Evolutionary conservation across 1,139 yeast species (phyloP).

Genomic region (Wickerhamomyces sp.): DNA sequence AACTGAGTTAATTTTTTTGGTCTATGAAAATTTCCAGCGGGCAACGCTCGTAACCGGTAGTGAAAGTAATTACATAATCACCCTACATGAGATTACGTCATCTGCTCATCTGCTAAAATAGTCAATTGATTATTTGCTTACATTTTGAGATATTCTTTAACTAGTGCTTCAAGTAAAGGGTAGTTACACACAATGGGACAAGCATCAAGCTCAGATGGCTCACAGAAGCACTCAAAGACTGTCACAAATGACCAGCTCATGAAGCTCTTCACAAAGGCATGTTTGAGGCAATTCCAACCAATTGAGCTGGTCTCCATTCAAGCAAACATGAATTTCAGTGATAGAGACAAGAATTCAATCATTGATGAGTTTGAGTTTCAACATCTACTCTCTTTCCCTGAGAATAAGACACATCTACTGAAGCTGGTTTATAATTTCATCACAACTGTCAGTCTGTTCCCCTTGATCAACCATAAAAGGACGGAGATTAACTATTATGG

Average conservation of each 20-base stretch:
- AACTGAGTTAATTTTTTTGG: background rate
- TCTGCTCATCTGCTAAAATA: no score
- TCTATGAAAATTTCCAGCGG: no score
- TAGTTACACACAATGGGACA: conserved; percentile 29
- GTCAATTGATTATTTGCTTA: no score
- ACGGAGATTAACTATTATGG: conserved; percentile 36
- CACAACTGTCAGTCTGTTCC: conserved; percentile 37
- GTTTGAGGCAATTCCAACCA: conserved; percentile 32
- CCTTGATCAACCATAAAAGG: conserved; percentile 32
- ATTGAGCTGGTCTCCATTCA: conserved; percentile 35
- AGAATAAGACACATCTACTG: conserved; percentile 24
- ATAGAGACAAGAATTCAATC: conserved; percentile 24
- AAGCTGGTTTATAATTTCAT: conserved; percentile 31
- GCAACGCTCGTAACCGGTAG: no score
- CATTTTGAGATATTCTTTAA: no score
- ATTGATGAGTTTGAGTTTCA: conserved; percentile 26
- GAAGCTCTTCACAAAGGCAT: conserved; percentile 29
- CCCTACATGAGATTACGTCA: no score
- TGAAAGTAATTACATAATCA: no score
- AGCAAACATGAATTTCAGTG: conserved; percentile 26
- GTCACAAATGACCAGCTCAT: conserved; percentile 29
- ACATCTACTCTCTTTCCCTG: conserved; percentile 29
- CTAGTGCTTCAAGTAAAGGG: no score
- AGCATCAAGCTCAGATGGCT: conserved; percentile 14
- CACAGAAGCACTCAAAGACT: conserved; percentile 6